Evolutionary conservation across 208 protist species (phyloP).

Genomic region (Vickermania spadyakhi): DNA sequence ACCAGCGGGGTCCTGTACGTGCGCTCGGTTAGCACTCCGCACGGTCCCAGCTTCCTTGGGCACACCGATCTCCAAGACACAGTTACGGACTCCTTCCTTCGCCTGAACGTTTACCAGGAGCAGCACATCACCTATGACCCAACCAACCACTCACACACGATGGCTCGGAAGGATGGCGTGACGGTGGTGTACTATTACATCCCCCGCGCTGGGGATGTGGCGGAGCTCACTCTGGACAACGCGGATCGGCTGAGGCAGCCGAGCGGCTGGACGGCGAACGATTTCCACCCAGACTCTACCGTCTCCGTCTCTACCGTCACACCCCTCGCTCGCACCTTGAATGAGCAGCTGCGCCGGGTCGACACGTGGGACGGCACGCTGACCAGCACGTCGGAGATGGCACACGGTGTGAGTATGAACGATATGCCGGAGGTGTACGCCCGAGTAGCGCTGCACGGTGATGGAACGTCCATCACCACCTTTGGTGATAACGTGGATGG

Average conservation of each 20-base stretch:
- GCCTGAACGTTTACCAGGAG: neutral
- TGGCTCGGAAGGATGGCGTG: conserved; percentile 1
- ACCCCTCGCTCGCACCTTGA: neutral
- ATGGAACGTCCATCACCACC: conserved; percentile 55
- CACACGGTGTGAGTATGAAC: neutral
- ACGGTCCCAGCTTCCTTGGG: conserved; percentile 5
- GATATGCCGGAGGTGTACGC: conserved; percentile 11
- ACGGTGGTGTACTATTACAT: conserved; percentile 29
- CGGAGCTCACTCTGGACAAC: conserved; percentile 29
- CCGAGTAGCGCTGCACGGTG: conserved; percentile 38
- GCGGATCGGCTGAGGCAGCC: conserved; percentile 19
- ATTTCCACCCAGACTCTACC: neutral
- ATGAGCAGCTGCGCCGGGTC: neutral
- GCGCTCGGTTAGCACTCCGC: conserved; percentile 4
- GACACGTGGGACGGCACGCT: conserved; percentile 1
- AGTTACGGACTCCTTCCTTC: neutral
- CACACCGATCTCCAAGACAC: conserved; percentile 1
- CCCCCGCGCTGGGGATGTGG: conserved; percentile 33
- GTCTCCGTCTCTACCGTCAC: conserved; percentile 1
- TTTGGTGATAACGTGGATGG: conserved; percentile 9
- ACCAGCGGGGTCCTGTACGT: neutral
- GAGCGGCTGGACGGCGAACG: neutral
- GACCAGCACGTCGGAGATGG: neutral
- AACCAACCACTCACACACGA: neutral
- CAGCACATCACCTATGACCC: conserved; percentile 1